A percentile compares a stretch with the other conserved stretches of the same genome.
Evolutionary conservation across 345 rosid species (phyloP).

Genomic region (Brassica rapa): DNA sequence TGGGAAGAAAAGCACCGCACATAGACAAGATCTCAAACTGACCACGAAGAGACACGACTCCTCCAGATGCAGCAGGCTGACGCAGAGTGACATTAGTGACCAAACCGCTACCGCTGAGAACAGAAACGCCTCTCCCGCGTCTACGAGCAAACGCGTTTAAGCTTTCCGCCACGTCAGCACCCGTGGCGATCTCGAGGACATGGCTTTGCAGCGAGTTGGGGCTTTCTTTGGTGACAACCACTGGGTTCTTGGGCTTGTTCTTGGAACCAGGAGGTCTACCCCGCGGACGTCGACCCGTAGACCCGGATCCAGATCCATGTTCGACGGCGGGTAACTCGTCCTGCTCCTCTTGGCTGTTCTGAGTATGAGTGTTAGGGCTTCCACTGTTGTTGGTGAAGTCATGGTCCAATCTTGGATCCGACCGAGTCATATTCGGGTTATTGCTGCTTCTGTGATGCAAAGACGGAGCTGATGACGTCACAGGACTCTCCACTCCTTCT

Average conservation of each 20-base stretch:
- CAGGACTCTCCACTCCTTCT: constrained; percentile 57
- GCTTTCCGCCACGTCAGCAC: constrained; percentile 72
- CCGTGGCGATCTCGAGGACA: constrained; percentile 76
- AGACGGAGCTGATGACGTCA: constrained; percentile 50
- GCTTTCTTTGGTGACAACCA: constrained; percentile 82
- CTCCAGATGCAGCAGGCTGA: constrained; percentile 76
- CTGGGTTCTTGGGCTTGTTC: constrained; percentile 75
- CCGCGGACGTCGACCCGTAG: constrained; percentile 67
- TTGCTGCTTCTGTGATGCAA: constrained; percentile 56
- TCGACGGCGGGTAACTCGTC: constrained; percentile 41
- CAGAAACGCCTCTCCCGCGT: constrained; percentile 76
- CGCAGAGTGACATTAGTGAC: constrained; percentile 76
- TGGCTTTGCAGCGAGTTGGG: constrained; percentile 87
- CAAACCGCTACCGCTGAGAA: constrained; percentile 77
- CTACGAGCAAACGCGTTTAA: constrained; percentile 62
- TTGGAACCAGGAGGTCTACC: constrained; percentile 91
- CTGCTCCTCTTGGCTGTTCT: constrained; percentile 53
- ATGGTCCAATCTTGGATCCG: constrained; percentile 56
- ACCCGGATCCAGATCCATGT: constrained; percentile 43
- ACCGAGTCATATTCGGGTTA: constrained; percentile 38
- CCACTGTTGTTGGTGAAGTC: constrained; percentile 53
- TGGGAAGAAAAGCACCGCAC: constrained; percentile 72
- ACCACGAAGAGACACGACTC: constrained; percentile 74
- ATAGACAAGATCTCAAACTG: constrained; percentile 88
- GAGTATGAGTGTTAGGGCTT: constrained; percentile 42